Percentiles rank a stretch among this genome's conserved stretches.
phyloP scores from a whole-genome alignment of 148 eudicot species.

The Diospyros lotus region DNA sequence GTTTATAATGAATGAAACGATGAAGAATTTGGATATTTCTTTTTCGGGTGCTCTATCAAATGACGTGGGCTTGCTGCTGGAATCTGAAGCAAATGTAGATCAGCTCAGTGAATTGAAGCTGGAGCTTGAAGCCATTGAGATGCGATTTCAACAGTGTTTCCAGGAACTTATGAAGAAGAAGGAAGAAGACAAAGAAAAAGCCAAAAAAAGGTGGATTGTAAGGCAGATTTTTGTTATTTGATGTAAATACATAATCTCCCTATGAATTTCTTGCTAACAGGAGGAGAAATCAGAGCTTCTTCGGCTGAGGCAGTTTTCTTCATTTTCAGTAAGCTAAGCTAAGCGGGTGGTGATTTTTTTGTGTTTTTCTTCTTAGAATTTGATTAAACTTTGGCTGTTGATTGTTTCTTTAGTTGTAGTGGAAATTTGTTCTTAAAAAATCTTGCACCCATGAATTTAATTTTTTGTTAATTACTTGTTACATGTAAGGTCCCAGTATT shows the following conservation, averaged over 20 bases:
- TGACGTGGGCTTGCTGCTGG: constrained; percentile 34
- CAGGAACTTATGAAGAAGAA: constrained; percentile 49
- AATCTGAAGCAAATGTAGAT: constrained; percentile 27
- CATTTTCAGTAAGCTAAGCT: too few species aligned
- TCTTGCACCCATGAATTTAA: too few species aligned
- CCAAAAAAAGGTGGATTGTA: constrained; percentile 49
- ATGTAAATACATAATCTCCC: constrained; percentile 11
- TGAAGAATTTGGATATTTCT: constrained; percentile 22
- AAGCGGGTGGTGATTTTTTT: not conserved
- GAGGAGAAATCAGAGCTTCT: not conserved
- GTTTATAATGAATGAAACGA: constrained; percentile 15
- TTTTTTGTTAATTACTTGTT: too few species aligned
- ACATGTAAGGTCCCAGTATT: too few species aligned
- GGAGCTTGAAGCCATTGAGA: constrained; percentile 63
- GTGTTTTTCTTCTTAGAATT: not conserved
- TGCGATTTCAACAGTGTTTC: constrained; percentile 36
- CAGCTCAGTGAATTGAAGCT: constrained; percentile 37
- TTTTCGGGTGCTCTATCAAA: constrained; percentile 24
- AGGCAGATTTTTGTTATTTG: constrained; percentile 33
- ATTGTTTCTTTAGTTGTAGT: too few species aligned
- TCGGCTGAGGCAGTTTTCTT: not conserved
- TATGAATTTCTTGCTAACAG: not conserved
- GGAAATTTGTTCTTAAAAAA: too few species aligned
- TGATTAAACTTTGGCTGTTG: too few species aligned
- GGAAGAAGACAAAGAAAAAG: constrained; percentile 53